These are phyloP conservation scores for Cordia subcordata DNA, from an alignment of 257 asterid genomes.

Conservation along the genomic window DNA sequence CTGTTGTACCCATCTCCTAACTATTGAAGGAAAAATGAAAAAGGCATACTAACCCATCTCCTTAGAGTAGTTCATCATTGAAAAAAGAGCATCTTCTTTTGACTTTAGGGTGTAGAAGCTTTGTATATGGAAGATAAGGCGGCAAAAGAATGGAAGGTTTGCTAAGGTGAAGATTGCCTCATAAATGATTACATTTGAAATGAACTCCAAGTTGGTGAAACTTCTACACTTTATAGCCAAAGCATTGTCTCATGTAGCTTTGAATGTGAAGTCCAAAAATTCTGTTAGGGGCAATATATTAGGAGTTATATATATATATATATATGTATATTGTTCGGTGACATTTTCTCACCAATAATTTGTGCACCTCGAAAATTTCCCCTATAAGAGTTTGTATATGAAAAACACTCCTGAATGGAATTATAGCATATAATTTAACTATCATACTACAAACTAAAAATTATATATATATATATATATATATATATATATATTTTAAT, in stretches of 20 bases:
- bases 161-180: constrained; percentile 20
- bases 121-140: constrained; percentile 10
- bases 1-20: background rate
- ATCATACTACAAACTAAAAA: too few relatives aligned
- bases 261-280: constrained; percentile 16
- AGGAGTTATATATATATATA: too few relatives aligned
- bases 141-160: constrained; percentile 14
- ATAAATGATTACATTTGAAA: constrained; percentile 17
- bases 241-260: constrained; percentile 17
- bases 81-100: constrained; percentile 3
- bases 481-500: too few relatives aligned
- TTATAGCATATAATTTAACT: too few relatives aligned
- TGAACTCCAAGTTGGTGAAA: constrained; percentile 15
- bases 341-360: constrained; percentile 2
- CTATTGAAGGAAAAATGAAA: too few relatives aligned
- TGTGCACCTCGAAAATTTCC: constrained; percentile 8
- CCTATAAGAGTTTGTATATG: too few relatives aligned
- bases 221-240: constrained; percentile 9
- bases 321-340: background rate
- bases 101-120: constrained; percentile 13
- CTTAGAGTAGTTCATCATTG: constrained; percentile 15
- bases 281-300: constrained; percentile 11
- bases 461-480: too few relatives aligned
- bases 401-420: too few relatives aligned
- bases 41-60: constrained; percentile 13